Conservation (phyloP, 2,329 filamentous ascomycete genomes). For the Leptosphaerulina australis region DNA sequence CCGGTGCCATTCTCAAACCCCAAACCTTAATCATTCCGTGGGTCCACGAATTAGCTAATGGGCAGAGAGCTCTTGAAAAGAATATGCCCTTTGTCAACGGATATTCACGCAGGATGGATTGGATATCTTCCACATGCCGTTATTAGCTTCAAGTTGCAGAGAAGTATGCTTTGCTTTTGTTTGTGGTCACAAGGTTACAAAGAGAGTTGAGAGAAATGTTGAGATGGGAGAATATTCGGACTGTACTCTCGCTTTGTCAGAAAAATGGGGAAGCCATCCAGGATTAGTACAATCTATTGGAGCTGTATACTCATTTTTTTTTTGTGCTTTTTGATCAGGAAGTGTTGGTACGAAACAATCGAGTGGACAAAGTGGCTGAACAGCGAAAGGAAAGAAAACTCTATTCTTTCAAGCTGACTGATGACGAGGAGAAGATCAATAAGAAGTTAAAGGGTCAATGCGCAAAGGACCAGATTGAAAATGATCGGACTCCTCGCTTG, state of each 20-base stretch:
- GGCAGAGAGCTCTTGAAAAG: not conserved
- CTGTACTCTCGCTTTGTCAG: no score
- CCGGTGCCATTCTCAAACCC: not conserved
- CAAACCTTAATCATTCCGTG: not conserved
- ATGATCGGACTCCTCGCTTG: not conserved
- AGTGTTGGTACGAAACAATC: not conserved
- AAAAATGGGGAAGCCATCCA: not conserved
- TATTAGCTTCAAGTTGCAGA: not conserved
- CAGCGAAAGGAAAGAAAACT: no score
- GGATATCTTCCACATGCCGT: not conserved
- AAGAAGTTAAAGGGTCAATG: not conserved
- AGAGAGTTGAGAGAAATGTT: not conserved
- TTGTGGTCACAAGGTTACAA: not conserved
- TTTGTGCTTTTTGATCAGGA: not conserved
- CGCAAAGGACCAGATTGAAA: not conserved
- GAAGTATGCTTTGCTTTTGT: not conserved
- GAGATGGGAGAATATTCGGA: not conserved
- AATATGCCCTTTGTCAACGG: slow-evolving; percentile 1
- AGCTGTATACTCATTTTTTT: no score
- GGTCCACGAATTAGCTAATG: not conserved
- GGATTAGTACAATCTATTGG: not conserved
- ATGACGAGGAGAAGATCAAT: not conserved
- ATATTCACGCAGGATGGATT: not conserved
- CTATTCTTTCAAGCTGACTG: not conserved
- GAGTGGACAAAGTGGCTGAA: not conserved